These are phyloP conservation scores for Fonsecaea pedrosoi DNA, from an alignment of 2,329 filamentous ascomycete genomes.

Conservation along the genomic window DNA sequence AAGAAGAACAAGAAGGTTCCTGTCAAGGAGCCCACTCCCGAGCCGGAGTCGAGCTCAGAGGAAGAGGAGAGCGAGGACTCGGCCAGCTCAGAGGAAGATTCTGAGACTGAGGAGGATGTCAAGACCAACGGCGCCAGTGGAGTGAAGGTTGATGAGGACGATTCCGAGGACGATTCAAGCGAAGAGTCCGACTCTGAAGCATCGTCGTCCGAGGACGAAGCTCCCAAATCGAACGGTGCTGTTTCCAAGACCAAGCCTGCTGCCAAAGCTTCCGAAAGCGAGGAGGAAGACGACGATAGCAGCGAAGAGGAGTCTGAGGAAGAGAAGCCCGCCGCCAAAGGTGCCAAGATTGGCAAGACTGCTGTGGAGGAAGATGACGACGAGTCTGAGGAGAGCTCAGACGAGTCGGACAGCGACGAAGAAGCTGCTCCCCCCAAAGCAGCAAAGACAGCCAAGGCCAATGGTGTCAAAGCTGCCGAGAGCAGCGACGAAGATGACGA, in stretches of 20 bases:
- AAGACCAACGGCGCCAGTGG: slow-evolving; percentile 37
- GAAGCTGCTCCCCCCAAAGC: slow-evolving; percentile 32
- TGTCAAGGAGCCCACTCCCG: slow-evolving; percentile 48
- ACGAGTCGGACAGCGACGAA: slow-evolving; percentile 42
- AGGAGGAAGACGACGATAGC: slow-evolving; percentile 33
- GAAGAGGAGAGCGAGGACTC: slow-evolving; percentile 47
- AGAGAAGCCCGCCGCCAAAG: slow-evolving; percentile 5
- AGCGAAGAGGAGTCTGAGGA: slow-evolving; percentile 43
- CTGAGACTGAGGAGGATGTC: slow-evolving; percentile 44
- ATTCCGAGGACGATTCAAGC: slow-evolving; percentile 46
- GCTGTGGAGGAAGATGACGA: slow-evolving; percentile 20
- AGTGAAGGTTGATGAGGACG: slow-evolving; percentile 42
- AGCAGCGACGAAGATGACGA: slow-evolving; percentile 19
- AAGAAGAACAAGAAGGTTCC: slow-evolving; percentile 54
- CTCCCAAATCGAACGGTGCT: slow-evolving; percentile 33
- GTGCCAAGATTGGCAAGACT: slow-evolving; percentile 2
- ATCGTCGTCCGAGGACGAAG: slow-evolving; percentile 39
- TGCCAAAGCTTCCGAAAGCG: slow-evolving; percentile 29
- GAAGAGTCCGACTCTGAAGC: slow-evolving; percentile 45
- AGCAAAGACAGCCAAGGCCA: slow-evolving; percentile 9
- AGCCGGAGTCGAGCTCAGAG: slow-evolving; percentile 44
- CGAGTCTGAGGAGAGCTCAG: slow-evolving; percentile 41
- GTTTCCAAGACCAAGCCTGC: slow-evolving; percentile 31
- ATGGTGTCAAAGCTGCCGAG: slow-evolving; percentile 17
- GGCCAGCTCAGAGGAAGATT: slow-evolving; percentile 41